These are phyloP conservation scores for Scheffersomyces stambukii DNA, from an alignment of 1,139 yeast genomes.

Conservation along the genomic window DNA sequence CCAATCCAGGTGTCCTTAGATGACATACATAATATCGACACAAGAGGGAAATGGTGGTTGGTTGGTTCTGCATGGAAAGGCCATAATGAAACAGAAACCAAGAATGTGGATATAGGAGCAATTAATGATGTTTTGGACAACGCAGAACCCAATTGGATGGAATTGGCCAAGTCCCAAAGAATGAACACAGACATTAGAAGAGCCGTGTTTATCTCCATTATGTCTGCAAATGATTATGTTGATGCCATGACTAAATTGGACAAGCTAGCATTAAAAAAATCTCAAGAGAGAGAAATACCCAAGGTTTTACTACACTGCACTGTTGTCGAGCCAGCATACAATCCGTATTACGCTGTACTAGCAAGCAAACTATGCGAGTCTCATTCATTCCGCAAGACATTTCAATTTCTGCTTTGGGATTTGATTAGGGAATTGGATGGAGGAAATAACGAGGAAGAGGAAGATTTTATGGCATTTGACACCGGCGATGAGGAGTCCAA, in stretches of 20 bases:
- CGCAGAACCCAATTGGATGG: slow-evolving; percentile 85
- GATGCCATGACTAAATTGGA: slow-evolving; percentile 84
- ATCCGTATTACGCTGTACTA: slow-evolving; percentile 84
- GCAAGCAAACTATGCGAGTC: slow-evolving; percentile 72
- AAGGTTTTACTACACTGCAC: slow-evolving; percentile 82
- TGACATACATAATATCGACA: slow-evolving; percentile 73
- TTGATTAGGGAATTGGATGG: slow-evolving; percentile 68
- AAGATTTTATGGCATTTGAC: slow-evolving; percentile 27
- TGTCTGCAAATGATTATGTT: slow-evolving; percentile 90
- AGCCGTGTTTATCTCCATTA: slow-evolving; percentile 86
- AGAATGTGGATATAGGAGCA: slow-evolving; percentile 27
- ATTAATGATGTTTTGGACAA: slow-evolving; percentile 57
- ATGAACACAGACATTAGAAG: slow-evolving; percentile 96
- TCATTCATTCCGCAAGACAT: slow-evolving; percentile 70
- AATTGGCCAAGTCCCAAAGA: slow-evolving; percentile 76
- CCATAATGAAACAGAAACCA: slow-evolving; percentile 25
- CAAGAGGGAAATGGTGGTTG: slow-evolving; percentile 97
- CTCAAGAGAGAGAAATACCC: slow-evolving; percentile 89
- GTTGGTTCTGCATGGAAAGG: slow-evolving; percentile 98
- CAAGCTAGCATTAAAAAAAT: slow-evolving; percentile 69
- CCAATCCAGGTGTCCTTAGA: slow-evolving; percentile 80
- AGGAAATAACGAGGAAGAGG: slow-evolving; percentile 28
- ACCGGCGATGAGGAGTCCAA: slow-evolving; percentile 41
- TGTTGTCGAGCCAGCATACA: slow-evolving; percentile 75
- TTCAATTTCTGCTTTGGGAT: slow-evolving; percentile 92